Conservation (phyloP, 345 rosid genomes). For the Hibiscus tridactylites region DNA sequence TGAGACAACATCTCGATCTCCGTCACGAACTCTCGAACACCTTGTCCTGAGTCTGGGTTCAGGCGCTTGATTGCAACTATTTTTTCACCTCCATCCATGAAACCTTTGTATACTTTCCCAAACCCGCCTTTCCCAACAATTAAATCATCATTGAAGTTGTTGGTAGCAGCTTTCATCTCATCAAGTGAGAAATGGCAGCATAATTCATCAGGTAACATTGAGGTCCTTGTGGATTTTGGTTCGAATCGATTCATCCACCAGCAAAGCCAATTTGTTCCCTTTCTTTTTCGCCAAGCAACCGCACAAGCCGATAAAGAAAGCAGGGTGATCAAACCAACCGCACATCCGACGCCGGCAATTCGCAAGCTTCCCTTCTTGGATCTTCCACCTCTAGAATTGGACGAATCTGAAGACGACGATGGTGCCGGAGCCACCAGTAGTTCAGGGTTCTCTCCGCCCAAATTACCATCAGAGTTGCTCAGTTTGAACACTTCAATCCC, state of each 20-base stretch:
- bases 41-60: too few species aligned
- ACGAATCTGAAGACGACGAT: background rate
- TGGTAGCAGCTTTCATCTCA: background rate
- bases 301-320: background rate
- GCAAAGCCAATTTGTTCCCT: background rate
- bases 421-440: background rate
- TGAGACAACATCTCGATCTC: constrained; percentile 23
- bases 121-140: constrained; percentile 1
- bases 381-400: background rate
- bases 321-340: background rate
- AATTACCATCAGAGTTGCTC: constrained; percentile 20
- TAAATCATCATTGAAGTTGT: constrained; percentile 1
- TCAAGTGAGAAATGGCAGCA: background rate
- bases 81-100: background rate
- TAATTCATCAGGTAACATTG: background rate
- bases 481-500: constrained; percentile 55
- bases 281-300: background rate
- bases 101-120: background rate
- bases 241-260: background rate
- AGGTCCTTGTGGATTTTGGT: background rate
- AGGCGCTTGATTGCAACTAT: background rate
- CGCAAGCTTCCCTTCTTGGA: background rate
- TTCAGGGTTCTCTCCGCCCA: constrained; percentile 41
- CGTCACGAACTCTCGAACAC: background rate
- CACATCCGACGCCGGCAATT: background rate